A percentile compares a stretch with the other conserved stretches of the same genome.
These are phyloP conservation scores for Cadophora sp. DNA, from an alignment of 2,329 filamentous ascomycete genomes.

Conservation along the genomic window DNA sequence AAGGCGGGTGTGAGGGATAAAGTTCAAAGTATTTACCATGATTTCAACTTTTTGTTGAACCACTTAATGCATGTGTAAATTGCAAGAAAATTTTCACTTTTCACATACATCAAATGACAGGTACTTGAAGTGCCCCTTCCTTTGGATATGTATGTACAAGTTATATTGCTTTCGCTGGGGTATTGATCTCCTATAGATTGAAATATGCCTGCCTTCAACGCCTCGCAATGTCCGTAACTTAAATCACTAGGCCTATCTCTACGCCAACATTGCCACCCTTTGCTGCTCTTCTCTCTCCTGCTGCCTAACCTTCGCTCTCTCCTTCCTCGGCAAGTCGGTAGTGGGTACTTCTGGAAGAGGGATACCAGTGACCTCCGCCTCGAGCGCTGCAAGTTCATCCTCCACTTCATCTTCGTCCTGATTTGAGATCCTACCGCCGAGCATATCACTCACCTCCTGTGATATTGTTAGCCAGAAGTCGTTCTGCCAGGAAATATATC, in stretches of 20 bases:
- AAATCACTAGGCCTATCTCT: slow-evolving; percentile 2
- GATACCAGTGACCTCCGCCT: slow-evolving; percentile 62
- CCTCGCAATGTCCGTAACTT: slow-evolving; percentile 37
- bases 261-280: slow-evolving; percentile 43
- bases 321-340: slow-evolving; percentile 34
- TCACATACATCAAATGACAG: background rate
- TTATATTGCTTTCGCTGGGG: slow-evolving; percentile 25
- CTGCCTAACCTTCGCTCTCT: slow-evolving; percentile 40
- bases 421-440: slow-evolving; percentile 86
- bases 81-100: background rate
- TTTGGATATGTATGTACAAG: background rate
- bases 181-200: slow-evolving; percentile 31
- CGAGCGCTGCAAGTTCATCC: slow-evolving; percentile 86
- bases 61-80: background rate
- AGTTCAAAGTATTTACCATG: background rate
- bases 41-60: background rate
- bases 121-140: background rate
- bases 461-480: slow-evolving; percentile 20
- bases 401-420: slow-evolving; percentile 98
- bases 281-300: slow-evolving; percentile 37
- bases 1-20: background rate
- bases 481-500: background rate
- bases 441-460: slow-evolving; percentile 91
- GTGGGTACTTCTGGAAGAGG: slow-evolving; percentile 43
- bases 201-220: slow-evolving; percentile 33